These are phyloP conservation scores for Wickerhamiella parazyma DNA, from an alignment of 805 yeast species.

Conservation along the genomic window DNA sequence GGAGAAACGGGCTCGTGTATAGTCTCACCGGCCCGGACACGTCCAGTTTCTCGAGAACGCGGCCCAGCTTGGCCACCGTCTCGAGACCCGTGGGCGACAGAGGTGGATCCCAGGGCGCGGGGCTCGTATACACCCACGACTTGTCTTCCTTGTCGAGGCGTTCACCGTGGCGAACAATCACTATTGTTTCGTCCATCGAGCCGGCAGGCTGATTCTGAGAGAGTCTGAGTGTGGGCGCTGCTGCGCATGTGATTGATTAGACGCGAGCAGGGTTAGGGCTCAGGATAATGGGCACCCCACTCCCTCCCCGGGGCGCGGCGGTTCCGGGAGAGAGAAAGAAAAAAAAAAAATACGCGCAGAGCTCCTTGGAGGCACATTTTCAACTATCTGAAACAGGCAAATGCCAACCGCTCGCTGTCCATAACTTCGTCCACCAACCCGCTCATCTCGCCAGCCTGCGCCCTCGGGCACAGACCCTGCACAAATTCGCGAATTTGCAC, in stretches of 20 bases:
- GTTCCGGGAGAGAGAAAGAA: too few species aligned
- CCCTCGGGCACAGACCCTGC: not conserved
- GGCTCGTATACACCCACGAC: conserved; percentile 23
- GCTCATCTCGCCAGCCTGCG: not conserved
- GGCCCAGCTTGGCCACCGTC: conserved; percentile 5
- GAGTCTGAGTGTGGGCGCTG: not conserved
- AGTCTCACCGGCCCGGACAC: conserved; percentile 10
- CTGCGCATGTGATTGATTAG: not conserved
- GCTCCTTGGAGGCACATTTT: too few species aligned
- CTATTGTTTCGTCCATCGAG: conserved; percentile 15
- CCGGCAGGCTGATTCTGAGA: too few species aligned
- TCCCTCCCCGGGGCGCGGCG: too few species aligned
- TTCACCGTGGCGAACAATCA: conserved; percentile 26
- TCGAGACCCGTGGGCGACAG: conserved; percentile 16
- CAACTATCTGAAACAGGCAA: conserved; percentile 5
- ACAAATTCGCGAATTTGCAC: not conserved
- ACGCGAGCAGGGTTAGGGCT: not conserved
- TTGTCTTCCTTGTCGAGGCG: conserved; percentile 25
- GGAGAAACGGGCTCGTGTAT: conserved; percentile 27
- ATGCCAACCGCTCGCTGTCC: not conserved
- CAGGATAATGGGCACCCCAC: too few species aligned
- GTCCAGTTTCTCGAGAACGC: conserved; percentile 9
- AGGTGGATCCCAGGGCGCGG: conserved; percentile 30
- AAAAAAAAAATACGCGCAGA: too few species aligned
- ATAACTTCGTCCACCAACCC: conserved; percentile 1